Conservation (phyloP, 1,139 yeast genomes). For the Scheffersomyces illinoinensis region DNA sequence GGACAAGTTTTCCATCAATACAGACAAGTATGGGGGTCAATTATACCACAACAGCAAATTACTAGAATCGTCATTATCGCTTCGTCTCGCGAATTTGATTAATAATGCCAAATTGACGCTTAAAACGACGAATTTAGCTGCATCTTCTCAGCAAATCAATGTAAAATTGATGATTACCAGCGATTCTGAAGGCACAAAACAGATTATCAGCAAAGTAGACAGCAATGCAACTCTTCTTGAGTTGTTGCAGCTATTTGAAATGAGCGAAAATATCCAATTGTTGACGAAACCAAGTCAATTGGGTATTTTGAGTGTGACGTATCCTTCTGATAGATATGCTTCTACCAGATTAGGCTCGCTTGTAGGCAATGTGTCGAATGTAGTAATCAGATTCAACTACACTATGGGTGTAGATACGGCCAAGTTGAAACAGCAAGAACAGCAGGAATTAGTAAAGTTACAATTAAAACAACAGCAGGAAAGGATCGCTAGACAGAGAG, state of each 20-base stretch:
- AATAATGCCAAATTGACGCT: conserved; percentile 33
- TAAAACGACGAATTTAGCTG: conserved; percentile 10
- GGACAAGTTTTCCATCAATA: conserved; percentile 25
- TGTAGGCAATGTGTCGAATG: conserved; percentile 16
- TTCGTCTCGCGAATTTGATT: conserved; percentile 33
- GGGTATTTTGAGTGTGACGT: conserved; percentile 11
- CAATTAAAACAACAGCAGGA: conserved; percentile 21
- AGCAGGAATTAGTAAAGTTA: conserved; percentile 18
- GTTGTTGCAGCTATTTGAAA: conserved; percentile 8
- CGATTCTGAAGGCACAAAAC: conserved; percentile 4
- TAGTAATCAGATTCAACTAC: conserved; percentile 23
- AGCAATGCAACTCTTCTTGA: conserved; percentile 6
- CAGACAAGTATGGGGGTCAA: conserved; percentile 22
- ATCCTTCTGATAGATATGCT: conserved; percentile 6
- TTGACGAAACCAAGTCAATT: conserved; percentile 7
- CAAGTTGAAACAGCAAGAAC: conserved; percentile 12
- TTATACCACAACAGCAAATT: conserved; percentile 28
- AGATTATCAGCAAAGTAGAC: conserved; percentile 9
- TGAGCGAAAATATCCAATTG: conserved; percentile 6
- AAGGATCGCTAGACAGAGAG: conserved; percentile 6
- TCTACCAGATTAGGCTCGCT: conserved; percentile 6
- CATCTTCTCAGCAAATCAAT: conserved; percentile 3
- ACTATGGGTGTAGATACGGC: conserved; percentile 10
- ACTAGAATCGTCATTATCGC: conserved; percentile 33
- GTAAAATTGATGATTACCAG: conserved; percentile 11